Evolutionary conservation across 2,329 filamentous ascomycete genomes (phyloP), one percentile per base, ranked within the genome.

Genomic region (Neopestalotiopsis sp.): DNA sequence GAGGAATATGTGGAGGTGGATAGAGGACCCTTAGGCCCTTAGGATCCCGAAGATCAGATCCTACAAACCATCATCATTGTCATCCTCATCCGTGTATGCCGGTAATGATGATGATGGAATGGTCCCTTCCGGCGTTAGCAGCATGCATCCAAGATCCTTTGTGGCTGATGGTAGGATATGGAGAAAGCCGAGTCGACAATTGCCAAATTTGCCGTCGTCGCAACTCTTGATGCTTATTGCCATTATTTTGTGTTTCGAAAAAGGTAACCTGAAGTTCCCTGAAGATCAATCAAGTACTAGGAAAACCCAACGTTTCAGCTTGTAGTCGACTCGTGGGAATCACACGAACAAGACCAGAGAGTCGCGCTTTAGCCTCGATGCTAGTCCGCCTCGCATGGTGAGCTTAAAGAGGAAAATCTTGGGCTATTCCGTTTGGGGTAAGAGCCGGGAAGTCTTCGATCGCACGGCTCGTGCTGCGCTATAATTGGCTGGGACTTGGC

Each of bases 31-130:
- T 20, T 53, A 53, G 45, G 45, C 45, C 45, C 45, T 20, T 53
- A 53, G 45, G 45, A 53, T 24, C 45, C 45, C 45, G 45, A 53
- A 53, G n/a, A 53, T 53, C 45, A 53, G n/a, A 53, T 53, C 45
- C 45, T 24, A 53, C 17, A 20, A 20, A 17, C 45, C 17, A 9
- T 53, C 20, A 3, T n/a, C 45, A 53, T 53, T 28, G 24, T 28
- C 45, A 7, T 53, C 17, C 17, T 20, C 45, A 24, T 53, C 45
- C 45, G n/a, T 20, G 45, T 53, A 53, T 53, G 45, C 45, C 45
- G 45, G 45, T 20, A 53, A 53, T 24, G 14, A 17, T 53, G 45
- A 53, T 17, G 45, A 53, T 53, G 45, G 5, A 6, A 7, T n/a
- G 6, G 14, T 53, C 14, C 20, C 45, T 20, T 24, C 17, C 4